Evolutionary conservation across 1,139 yeast species (phyloP).

Genomic region (Zhuliangozyma parablackwelliae): DNA sequence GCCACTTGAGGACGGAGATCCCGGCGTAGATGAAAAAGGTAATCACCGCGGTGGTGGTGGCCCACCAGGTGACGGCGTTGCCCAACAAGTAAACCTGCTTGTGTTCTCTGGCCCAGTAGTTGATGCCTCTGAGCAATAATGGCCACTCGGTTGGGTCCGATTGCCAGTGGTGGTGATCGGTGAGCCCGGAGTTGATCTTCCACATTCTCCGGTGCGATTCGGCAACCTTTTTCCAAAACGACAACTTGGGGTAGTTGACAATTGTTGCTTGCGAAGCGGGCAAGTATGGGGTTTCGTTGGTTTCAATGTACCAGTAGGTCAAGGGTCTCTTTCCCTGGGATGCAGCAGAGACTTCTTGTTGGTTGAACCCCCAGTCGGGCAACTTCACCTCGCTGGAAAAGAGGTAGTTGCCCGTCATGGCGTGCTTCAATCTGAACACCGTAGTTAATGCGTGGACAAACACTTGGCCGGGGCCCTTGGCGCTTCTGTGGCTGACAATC

Average conservation of each 20-base stretch:
- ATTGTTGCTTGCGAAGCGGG: constrained; percentile 20
- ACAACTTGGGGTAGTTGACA: constrained; percentile 56
- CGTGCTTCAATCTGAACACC: constrained; percentile 81
- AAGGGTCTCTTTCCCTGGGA: constrained; percentile 70
- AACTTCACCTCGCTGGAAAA: constrained; percentile 83
- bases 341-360: constrained; percentile 95
- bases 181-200: constrained; percentile 80
- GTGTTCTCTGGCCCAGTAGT: constrained; percentile 82
- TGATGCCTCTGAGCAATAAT: constrained; percentile 81
- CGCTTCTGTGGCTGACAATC: constrained; percentile 60
- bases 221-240: constrained; percentile 64
- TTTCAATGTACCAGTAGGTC: constrained; percentile 86
- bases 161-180: constrained; percentile 83
- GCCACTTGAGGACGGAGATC: constrained; percentile 70
- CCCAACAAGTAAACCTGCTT: constrained; percentile 85
- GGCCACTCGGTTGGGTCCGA: constrained; percentile 92
- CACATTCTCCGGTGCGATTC: constrained; percentile 91
- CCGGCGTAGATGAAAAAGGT: constrained; percentile 52
- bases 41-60: constrained; percentile 56
- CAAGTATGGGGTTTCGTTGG: constrained; percentile 48
- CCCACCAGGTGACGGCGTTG: constrained; percentile 89
- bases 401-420: constrained; percentile 83
- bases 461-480: constrained; percentile 54
- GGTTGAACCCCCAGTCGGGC: constrained; percentile 95
- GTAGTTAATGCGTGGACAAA: constrained; percentile 77